Evolutionary conservation across 345 rosid species (phyloP), one percentile per base, ranked within the genome.

Genomic region (Eucalyptus grandis): DNA sequence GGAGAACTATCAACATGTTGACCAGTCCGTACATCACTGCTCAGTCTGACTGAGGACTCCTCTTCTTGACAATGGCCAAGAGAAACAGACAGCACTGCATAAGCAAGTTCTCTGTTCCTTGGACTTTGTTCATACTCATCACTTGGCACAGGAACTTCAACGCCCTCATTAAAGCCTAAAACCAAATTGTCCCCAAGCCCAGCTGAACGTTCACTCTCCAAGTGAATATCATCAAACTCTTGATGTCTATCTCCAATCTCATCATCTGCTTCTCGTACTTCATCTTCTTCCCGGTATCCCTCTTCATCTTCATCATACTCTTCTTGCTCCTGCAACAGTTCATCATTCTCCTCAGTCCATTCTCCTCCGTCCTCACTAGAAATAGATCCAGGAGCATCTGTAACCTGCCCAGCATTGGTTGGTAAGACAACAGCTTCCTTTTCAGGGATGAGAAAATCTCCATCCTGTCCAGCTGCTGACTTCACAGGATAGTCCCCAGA

Each of bases 261-360:
- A 89, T 93, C 98, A 90, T 94, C 97, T 91, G 92, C 97, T 88
- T 95, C 98, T 31, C 94, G 96, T 88, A 91, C 91, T 90, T 97
- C 99, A 90, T 96, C 98, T 89, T 95, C 99, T 92, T 97, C 99
- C 88, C 92, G 94, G 89, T 94, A 97, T 65, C 95, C 99, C 89
- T 97, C 97, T 90, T 94, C 99, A 93, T 96, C 98, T 92, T 97
- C 99, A 72, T 97, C 98, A 89, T 97, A 98, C 93, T 95, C 99
- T 94, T 96, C 98, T 93, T 95, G 99, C 92, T 96, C 98, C 93
- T 93, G 99, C 91, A 96, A 86, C 56, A 88, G 93, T 72, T 94
- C 96, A 86, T 93, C 93, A 90, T 93, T 93, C 88, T 95, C 97
- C 93, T 92, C 77, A 87, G 94, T 88, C 99, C 99, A 98, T 89